Percentiles rank a stretch among this genome's conserved stretches.
Conservation (phyloP, 2,329 filamentous ascomycete genomes). For the Scorias spongiosa region DNA sequence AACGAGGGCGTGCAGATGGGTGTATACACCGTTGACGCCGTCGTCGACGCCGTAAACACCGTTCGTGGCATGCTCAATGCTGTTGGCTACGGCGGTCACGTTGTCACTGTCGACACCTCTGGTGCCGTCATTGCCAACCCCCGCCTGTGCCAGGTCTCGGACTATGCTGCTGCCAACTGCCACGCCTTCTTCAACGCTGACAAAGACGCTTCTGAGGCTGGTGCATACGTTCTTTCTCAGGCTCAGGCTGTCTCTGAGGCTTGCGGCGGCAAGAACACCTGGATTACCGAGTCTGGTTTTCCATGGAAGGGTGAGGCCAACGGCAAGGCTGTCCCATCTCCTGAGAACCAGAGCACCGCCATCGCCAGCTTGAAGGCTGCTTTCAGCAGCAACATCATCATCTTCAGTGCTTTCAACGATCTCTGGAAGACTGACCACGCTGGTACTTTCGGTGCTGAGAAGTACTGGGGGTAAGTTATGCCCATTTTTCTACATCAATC, state of each 20-base stretch:
- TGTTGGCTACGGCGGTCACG: slow-evolving; percentile 54
- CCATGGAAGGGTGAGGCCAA: slow-evolving; percentile 54
- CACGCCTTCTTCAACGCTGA: slow-evolving; percentile 71
- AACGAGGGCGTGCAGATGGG: slow-evolving; percentile 66
- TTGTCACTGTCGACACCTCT: slow-evolving; percentile 72
- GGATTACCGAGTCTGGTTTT: slow-evolving; percentile 79
- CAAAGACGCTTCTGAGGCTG: slow-evolving; percentile 44
- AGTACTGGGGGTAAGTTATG: slow-evolving; percentile 48
- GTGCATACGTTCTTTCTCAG: slow-evolving; percentile 48
- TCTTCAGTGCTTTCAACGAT: slow-evolving; percentile 71
- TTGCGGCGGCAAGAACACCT: slow-evolving; percentile 43
- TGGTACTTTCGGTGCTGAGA: slow-evolving; percentile 54
- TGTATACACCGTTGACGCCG: slow-evolving; percentile 33
- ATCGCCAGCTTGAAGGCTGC: slow-evolving; percentile 46
- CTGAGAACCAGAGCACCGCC: slow-evolving; percentile 50
- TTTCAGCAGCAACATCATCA: slow-evolving; percentile 46
- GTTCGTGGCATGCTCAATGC: slow-evolving; percentile 43
- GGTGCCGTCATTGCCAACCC: slow-evolving; percentile 53
- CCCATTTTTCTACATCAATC: not conserved
- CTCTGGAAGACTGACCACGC: slow-evolving; percentile 55
- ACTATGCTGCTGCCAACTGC: slow-evolving; percentile 68
- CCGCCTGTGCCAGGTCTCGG: slow-evolving; percentile 57
- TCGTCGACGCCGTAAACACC: slow-evolving; percentile 42
- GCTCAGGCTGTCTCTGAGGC: slow-evolving; percentile 31
- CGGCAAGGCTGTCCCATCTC: slow-evolving; percentile 50